phyloP scores from a whole-genome alignment of 345 rosid species.

The Anastatica hierochuntica region DNA sequence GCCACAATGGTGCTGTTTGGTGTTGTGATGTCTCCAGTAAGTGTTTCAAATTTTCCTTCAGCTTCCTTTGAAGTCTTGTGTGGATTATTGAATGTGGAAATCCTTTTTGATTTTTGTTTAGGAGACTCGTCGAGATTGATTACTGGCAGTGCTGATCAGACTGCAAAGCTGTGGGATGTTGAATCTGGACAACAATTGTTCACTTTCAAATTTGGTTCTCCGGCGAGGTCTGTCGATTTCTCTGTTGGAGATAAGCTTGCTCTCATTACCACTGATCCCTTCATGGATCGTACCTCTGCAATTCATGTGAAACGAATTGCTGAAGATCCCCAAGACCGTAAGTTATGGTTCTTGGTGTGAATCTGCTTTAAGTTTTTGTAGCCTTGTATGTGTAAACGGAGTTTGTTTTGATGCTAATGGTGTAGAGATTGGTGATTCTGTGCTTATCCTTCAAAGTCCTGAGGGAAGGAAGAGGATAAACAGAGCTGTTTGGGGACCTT shows the following conservation, averaged over 20 bases:
- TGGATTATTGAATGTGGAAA: no score
- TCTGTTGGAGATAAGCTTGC: slow-evolving; percentile 81
- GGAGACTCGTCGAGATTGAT: slow-evolving; percentile 75
- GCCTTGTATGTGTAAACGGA: neutral
- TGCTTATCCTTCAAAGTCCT: slow-evolving; percentile 50
- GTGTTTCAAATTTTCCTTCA: neutral
- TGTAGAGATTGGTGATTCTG: slow-evolving; percentile 65
- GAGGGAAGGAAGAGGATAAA: slow-evolving; percentile 65
- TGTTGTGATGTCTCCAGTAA: slow-evolving; percentile 79
- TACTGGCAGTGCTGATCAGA: slow-evolving; percentile 92
- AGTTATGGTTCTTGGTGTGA: slow-evolving; percentile 2
- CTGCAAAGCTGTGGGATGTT: slow-evolving; percentile 85
- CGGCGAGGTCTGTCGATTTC: slow-evolving; percentile 83
- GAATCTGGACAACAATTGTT: slow-evolving; percentile 53
- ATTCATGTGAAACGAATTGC: slow-evolving; percentile 78
- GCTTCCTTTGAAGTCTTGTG: neutral
- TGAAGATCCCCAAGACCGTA: slow-evolving; percentile 59
- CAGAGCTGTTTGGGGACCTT: slow-evolving; percentile 94
- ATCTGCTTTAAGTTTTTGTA: neutral
- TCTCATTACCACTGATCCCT: slow-evolving; percentile 83
- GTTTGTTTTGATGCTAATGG: neutral
- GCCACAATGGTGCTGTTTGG: slow-evolving; percentile 99
- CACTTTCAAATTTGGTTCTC: slow-evolving; percentile 68
- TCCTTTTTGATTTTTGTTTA: slow-evolving; percentile 1
- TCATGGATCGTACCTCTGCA: slow-evolving; percentile 80